Conservation (phyloP, 116 monocot genomes). For the Dioscorea cayenensis region DNA sequence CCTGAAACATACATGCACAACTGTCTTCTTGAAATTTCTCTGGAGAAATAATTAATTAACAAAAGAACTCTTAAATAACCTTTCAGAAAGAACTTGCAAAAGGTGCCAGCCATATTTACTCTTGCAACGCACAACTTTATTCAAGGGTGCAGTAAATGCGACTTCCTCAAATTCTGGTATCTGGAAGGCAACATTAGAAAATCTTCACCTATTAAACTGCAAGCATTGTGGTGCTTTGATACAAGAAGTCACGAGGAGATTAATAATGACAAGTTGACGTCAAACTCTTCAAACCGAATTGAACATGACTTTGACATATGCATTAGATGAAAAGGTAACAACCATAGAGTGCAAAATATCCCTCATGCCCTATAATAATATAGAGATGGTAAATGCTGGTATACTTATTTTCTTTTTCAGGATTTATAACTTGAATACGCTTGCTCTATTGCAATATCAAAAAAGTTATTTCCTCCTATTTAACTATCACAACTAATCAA, state of each 20-base stretch:
- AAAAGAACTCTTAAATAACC: slow-evolving; percentile 23
- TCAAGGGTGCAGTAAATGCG: slow-evolving; percentile 84
- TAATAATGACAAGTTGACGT: not conserved
- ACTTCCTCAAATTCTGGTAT: slow-evolving; percentile 94
- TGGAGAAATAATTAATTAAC: not conserved
- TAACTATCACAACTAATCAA: too few relatives aligned
- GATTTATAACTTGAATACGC: too few relatives aligned
- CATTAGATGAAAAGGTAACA: too few relatives aligned
- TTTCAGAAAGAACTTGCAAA: slow-evolving; percentile 88
- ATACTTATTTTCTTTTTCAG: too few relatives aligned
- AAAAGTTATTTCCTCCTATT: too few relatives aligned
- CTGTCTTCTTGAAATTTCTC: not conserved
- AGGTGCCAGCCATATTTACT: slow-evolving; percentile 97
- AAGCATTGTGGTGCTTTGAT: not conserved
- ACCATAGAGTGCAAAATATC: too few relatives aligned
- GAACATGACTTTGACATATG: too few relatives aligned
- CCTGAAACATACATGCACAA: slow-evolving; percentile 20
- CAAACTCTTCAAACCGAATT: too few relatives aligned
- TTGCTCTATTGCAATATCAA: too few relatives aligned
- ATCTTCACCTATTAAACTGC: not conserved
- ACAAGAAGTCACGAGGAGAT: not conserved
- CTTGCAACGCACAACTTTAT: slow-evolving; percentile 93
- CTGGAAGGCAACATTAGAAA: slow-evolving; percentile 22
- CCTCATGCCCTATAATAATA: too few relatives aligned
- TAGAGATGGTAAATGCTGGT: too few relatives aligned